Percentiles rank a stretch among this genome's conserved stretches.
These are phyloP conservation scores for Galerina sulciceps DNA, from an alignment of 768 basidiomycete species.

Conservation along the genomic window DNA sequence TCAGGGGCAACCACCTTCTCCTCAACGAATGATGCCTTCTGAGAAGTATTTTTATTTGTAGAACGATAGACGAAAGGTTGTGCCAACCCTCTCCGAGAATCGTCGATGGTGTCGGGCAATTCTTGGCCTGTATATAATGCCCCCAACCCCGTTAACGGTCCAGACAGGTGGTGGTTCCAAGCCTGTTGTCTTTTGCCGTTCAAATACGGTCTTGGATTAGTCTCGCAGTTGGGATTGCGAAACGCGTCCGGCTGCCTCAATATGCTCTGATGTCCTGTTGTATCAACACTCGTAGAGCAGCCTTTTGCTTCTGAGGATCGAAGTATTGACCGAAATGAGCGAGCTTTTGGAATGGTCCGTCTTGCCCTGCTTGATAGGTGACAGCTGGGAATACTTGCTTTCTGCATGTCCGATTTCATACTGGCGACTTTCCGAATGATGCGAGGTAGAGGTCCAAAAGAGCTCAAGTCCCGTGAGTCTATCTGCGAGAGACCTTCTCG, in stretches of 20 bases:
- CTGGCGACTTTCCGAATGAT: conserved; percentile 42
- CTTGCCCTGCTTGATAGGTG: not conserved
- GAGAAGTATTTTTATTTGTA: not conserved
- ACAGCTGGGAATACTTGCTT: conserved; percentile 1
- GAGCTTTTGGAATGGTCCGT: conserved; percentile 30
- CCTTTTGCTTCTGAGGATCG: conserved; percentile 9
- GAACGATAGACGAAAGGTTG: too few species aligned
- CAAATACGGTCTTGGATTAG: not conserved
- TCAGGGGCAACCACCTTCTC: conserved; percentile 19
- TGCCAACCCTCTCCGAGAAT: too few species aligned
- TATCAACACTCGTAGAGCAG: not conserved
- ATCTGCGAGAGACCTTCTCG: not conserved
- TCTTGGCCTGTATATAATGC: not conserved
- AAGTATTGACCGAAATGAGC: conserved; percentile 29
- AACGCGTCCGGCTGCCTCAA: not conserved
- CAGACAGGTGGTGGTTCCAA: not conserved
- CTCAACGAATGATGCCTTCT: conserved; percentile 3
- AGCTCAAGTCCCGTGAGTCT: conserved; percentile 5
- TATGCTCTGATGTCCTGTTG: not conserved
- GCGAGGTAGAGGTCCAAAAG: conserved; percentile 26
- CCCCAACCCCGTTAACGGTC: not conserved
- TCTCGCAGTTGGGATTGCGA: too few species aligned
- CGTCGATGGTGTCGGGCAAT: not conserved
- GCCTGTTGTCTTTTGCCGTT: not conserved
- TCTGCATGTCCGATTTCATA: conserved; percentile 32